Base-by-base conservation (phyloP, 2,329 filamentous ascomycete species). In the Pseudogymnoascus sp. region DNA sequence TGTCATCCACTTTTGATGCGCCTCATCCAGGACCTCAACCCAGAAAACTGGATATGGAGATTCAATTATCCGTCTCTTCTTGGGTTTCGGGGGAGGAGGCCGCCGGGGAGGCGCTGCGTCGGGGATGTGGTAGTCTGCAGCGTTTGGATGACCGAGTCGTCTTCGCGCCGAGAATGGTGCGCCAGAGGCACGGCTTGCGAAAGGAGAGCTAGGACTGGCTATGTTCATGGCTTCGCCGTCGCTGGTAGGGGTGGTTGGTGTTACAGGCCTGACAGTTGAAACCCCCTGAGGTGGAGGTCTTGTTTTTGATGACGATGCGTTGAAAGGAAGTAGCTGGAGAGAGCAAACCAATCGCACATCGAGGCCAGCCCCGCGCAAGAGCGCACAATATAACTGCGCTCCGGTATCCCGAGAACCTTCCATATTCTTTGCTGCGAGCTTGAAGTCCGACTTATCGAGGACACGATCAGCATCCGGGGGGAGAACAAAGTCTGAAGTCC, bases 1-100 rank as follows among this genome's bases (percentile, higher is more conserved):
- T 0, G 91, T 82, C 61, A 96, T 83, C 94, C 94, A 99, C 76
- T 91, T 96, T 71, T 97, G 90, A 65, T 91, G 84, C 0, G 89
- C 88, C 60, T 85, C 79, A 65, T 97, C 92, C 65, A 96, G 89
- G 3, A 90, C 87, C 75, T 99, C 94, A 0, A 97, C 87, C 94
- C 94, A 99, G 71, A 91, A 97, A 2, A 97, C 81, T 0, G 94
- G 94, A 68, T 87, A 90, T 0, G 83, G 74, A 0, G 91, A 92
- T 69, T 93, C 90, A 22, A 80, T 80, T 9, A 88, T 81, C 12
- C 70, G 75, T 70, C 75, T 59, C 66, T 68, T 22, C 70, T 74
- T 68, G 67, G 66, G 66, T 71, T 72, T 25, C 65, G 66, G 38
- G 68, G 67, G n/a, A 69, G 69, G 47, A 18, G 74, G 74, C 35